Percentiles rank a stretch among this genome's conserved stretches.
Evolutionary conservation across 2,329 filamentous ascomycete species (phyloP).

Genomic region (Didymella glomerata): DNA sequence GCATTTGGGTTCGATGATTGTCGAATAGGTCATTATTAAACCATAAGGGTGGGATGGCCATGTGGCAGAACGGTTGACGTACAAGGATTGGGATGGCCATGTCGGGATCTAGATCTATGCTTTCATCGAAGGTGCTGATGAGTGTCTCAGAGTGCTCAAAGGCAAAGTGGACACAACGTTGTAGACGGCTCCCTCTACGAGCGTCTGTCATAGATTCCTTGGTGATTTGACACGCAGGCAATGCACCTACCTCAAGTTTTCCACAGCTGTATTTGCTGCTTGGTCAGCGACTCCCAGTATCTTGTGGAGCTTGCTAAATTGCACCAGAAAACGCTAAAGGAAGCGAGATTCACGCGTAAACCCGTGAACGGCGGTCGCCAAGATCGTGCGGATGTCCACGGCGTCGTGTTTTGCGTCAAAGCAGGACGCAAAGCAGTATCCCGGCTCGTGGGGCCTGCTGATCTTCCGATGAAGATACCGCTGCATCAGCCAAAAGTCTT

Average conservation of each 20-base stretch:
- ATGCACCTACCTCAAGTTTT: background rate
- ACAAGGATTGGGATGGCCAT: background rate
- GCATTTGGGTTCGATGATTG: slow-evolving; percentile 3
- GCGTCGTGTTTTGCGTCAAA: slow-evolving; percentile 4
- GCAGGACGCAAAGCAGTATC: slow-evolving; percentile 7
- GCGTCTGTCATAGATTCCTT: background rate
- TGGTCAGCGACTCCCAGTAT: background rate
- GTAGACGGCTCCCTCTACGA: background rate
- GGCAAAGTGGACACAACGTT: background rate
- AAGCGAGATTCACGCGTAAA: background rate
- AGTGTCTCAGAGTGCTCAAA: background rate
- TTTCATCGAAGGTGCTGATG: background rate
- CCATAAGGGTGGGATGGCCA: slow-evolving; percentile 3
- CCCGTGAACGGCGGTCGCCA: background rate
- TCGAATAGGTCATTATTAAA: background rate
- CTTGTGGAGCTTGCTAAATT: background rate
- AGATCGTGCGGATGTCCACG: slow-evolving; percentile 15
- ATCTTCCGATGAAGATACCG: slow-evolving; percentile 12
- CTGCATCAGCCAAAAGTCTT: slow-evolving; percentile 18
- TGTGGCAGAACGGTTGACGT: slow-evolving; percentile 13
- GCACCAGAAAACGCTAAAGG: background rate
- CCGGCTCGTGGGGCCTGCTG: slow-evolving; percentile 14
- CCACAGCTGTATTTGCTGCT: background rate
- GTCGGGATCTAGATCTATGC: slow-evolving; percentile 1
- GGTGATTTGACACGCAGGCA: background rate